Evolutionary conservation across 768 basidiomycete genomes (phyloP).

Genomic region (Boletus coccyginus): DNA sequence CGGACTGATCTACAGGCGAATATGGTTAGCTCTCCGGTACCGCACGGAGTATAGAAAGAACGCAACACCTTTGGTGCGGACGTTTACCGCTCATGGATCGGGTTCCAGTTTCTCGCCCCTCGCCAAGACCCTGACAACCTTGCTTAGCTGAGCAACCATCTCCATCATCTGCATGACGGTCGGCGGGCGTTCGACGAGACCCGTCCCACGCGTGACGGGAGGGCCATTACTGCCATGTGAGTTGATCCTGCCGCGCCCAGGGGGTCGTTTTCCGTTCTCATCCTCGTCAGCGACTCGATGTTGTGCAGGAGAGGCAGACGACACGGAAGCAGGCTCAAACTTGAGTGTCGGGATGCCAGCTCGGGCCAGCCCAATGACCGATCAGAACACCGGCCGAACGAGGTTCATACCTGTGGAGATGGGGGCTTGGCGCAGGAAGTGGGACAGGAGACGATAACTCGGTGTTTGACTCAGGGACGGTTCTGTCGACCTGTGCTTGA

Average conservation of each 20-base stretch:
- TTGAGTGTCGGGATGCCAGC: constrained; percentile 58
- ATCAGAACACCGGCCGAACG: constrained; percentile 64
- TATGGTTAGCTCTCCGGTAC: not conserved
- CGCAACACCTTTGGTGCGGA: constrained; percentile 11
- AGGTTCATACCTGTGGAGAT: constrained; percentile 58
- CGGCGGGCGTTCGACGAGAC: constrained; percentile 73
- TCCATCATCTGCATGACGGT: constrained; percentile 84
- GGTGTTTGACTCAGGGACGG: constrained; percentile 11
- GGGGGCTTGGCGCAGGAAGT: constrained; percentile 56
- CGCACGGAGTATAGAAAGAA: not conserved
- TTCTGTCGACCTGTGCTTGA: constrained; percentile 26
- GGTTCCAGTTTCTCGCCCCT: constrained; percentile 83
- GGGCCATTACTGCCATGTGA: constrained; percentile 19
- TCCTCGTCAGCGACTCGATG: constrained; percentile 30
- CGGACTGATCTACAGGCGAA: constrained; percentile 5
- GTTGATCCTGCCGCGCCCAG: constrained; percentile 29
- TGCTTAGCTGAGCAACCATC: constrained; percentile 66
- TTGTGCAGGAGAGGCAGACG: constrained; percentile 16
- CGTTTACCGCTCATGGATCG: constrained; percentile 22
- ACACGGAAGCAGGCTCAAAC: constrained; percentile 37
- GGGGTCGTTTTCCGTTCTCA: constrained; percentile 30
- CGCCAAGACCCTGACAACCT: constrained; percentile 75
- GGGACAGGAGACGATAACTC: constrained; percentile 54
- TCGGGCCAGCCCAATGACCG: constrained; percentile 64
- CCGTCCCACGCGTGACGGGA: constrained; percentile 26